phyloP scores from a whole-genome alignment of 192 early-diverging fungal genomes.

The Coemansia sp. region DNA sequence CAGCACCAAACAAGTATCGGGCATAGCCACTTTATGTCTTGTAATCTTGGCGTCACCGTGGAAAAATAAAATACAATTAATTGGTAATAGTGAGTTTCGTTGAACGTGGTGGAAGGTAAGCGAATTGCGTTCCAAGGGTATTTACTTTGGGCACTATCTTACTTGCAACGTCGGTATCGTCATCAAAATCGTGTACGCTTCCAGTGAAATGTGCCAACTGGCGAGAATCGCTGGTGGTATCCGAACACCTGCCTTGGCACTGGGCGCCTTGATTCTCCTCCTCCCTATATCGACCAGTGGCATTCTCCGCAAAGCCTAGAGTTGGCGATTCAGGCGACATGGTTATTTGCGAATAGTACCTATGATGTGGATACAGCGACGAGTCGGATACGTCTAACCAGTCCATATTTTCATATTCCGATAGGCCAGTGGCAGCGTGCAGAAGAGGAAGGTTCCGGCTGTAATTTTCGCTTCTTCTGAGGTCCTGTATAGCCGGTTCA shows the following conservation, averaged over 20 bases:
- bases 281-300: not conserved
- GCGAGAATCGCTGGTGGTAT: not conserved
- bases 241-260: not conserved
- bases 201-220: not conserved
- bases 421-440: constrained; percentile 10
- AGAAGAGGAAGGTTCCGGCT: constrained; percentile 18
- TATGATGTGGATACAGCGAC: not conserved
- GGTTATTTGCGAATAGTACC: not conserved
- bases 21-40: no score
- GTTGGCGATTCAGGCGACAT: not conserved
- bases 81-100: constrained; percentile 36
- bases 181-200: constrained; percentile 12
- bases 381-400: not conserved
- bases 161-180: constrained; percentile 20
- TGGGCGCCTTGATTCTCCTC: not conserved
- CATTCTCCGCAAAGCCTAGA: not conserved
- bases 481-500: not conserved
- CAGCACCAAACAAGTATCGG: no score
- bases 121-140: constrained; percentile 21
- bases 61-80: not conserved
- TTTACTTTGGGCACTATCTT: constrained; percentile 21
- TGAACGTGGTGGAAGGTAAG: constrained; percentile 52
- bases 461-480: not conserved
- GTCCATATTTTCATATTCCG: not conserved
- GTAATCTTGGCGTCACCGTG: not conserved